Base-by-base conservation (phyloP, 2,329 filamentous ascomycete genomes). In the Trichoderma arundinaceum region DNA sequence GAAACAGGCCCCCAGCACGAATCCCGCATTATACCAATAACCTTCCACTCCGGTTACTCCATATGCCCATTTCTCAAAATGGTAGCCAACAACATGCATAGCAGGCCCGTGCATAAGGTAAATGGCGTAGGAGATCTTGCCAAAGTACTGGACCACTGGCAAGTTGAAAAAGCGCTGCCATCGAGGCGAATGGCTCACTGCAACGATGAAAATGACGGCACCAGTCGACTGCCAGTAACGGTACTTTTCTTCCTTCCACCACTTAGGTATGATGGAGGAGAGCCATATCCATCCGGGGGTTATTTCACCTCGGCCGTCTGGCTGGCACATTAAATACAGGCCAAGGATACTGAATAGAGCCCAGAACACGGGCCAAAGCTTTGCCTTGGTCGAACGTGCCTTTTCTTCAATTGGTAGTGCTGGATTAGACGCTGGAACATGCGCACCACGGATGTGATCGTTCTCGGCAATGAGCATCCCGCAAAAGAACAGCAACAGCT, bases 71-170 rank as follows among this genome's bases (percentile, higher is more conserved):
- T 78, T 78, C 71, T 86, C 79, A 66, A 82, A 80, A 39, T 80
- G 77, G 69, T 86, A 87, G 10, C 85, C 85, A 17, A 83, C 70
- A 2, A 81, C 80, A 69, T 86, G 84, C 71, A 84, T 79, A 2
- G 83, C 79, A 3, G 84, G 83, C 0, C 85, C 84, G 72, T 89
- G 86, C 77, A 88, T 83, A 13, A 89, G 80, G 73, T 89, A 89
- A 32, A 89, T 72, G 57, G 84, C 82, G 71, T 86, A 89, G 60
- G 84, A 87, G 69, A 88, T 83, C 71, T 82, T 82, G 66, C 86
- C 86, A 6, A 88, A 76, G 74, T 88, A 88, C 71, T 87, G 85
- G 3, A 86, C 77, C 15, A 79, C 69, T 2, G 75, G 71, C 1
- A 77, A 76, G 71, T 82, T 82, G 74, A 88, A 86, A 65, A 86